Percentiles rank a stretch among this genome's conserved stretches.
Conservation (phyloP, 2,329 filamentous ascomycete species). For the Pseudocercospora pini-densiflorae region DNA sequence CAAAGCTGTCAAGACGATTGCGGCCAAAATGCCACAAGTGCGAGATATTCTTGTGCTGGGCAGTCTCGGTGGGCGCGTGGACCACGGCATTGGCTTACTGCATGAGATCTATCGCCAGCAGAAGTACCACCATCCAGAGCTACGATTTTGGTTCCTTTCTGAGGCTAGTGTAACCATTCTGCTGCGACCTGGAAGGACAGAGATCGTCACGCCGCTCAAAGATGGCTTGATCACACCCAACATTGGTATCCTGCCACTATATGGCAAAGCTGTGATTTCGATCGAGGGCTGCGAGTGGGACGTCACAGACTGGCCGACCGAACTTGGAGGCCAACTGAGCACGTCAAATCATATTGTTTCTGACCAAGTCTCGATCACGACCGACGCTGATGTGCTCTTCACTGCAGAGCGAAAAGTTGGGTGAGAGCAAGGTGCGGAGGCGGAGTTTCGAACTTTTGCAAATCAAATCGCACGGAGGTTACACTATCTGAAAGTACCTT, state of each 20-base stretch:
- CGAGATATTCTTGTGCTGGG: conserved; percentile 73
- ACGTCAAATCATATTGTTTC: conserved; percentile 55
- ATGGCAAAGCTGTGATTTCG: conserved; percentile 76
- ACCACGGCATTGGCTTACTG: conserved; percentile 88
- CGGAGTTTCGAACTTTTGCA: background rate
- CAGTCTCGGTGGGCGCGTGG: conserved; percentile 85
- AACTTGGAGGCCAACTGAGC: conserved; percentile 54
- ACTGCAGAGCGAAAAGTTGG: conserved; percentile 46
- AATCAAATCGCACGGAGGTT: background rate
- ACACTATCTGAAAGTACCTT: background rate
- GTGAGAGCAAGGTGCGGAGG: background rate
- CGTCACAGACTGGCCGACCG: conserved; percentile 75
- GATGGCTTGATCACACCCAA: conserved; percentile 69
- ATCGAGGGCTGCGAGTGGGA: conserved; percentile 90
- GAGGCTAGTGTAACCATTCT: conserved; percentile 82
- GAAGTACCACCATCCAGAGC: conserved; percentile 44
- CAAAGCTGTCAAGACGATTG: conserved; percentile 71
- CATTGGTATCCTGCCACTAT: conserved; percentile 84
- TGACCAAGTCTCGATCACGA: conserved; percentile 46
- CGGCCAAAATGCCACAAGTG: conserved; percentile 42
- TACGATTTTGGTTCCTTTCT: conserved; percentile 74
- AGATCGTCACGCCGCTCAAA: conserved; percentile 64
- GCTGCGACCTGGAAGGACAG: conserved; percentile 70
- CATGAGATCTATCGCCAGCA: conserved; percentile 74
- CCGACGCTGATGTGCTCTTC: conserved; percentile 51